Evolutionary conservation across 1,139 yeast species (phyloP).

Genomic region (Magnusiomyces paraingens): DNA sequence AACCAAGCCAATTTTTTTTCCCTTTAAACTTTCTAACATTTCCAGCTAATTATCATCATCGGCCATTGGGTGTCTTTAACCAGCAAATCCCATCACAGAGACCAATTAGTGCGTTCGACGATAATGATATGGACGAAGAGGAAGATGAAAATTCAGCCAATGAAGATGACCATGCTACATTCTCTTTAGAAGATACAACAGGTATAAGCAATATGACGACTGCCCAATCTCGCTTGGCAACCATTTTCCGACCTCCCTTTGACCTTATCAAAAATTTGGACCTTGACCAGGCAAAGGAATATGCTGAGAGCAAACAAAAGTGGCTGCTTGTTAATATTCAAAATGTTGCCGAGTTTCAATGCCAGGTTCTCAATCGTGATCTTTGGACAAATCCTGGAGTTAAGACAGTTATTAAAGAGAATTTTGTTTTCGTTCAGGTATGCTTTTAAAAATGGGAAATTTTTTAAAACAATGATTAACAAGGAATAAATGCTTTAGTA

Average conservation of each 20-base stretch:
- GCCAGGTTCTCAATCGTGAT: constrained; percentile 88
- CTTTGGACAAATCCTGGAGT: constrained; percentile 76
- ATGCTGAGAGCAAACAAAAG: constrained; percentile 57
- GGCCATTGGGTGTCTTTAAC: constrained; percentile 38
- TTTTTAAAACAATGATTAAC: constrained; percentile 35
- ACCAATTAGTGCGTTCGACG: constrained; percentile 20
- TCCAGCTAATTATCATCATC: neutral
- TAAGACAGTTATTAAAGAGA: constrained; percentile 54
- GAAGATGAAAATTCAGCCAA: constrained; percentile 22
- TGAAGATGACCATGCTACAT: constrained; percentile 18
- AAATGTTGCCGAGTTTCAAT: constrained; percentile 73
- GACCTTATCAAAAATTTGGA: constrained; percentile 66
- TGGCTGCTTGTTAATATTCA: constrained; percentile 90
- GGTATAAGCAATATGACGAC: constrained; percentile 39
- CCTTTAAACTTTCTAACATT: neutral
- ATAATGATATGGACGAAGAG: constrained; percentile 14
- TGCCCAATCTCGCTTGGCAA: constrained; percentile 69
- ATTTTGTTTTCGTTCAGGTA: constrained; percentile 59
- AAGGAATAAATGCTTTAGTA: constrained; percentile 33
- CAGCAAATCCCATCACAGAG: constrained; percentile 32
- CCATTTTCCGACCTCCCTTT: constrained; percentile 86
- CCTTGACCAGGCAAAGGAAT: constrained; percentile 62
- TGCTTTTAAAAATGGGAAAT: constrained; percentile 1
- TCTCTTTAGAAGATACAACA: constrained; percentile 21
- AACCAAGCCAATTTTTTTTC: neutral